Evolutionary conservation across 129 eudicot species (phyloP), one percentile per base, ranked within the genome.

Genomic region (Centella asiatica): DNA sequence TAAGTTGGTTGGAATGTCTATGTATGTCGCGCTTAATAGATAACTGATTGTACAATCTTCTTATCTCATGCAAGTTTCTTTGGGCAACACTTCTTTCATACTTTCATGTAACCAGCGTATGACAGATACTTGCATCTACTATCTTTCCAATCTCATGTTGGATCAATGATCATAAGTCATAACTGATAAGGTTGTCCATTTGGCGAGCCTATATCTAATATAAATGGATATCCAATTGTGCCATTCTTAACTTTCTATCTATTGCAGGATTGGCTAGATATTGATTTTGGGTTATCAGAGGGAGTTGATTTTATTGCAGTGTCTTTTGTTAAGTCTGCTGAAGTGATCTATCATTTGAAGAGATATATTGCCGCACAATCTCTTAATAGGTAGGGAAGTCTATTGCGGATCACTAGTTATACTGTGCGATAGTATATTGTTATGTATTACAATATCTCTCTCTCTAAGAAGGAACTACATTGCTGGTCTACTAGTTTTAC

Each of bases 291-390:
- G 68, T 80, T 93, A n/a, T 85, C 96, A 23, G 92, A 93, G 74
- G 99, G 96, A 61, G 99, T 93, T 65, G 99, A 93, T 65, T 93
- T 93, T 72, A 93, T 93, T 66, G 96, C 96, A 17, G 72, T 93
- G 52, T 93, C 99, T 20, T 93, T 93, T 71, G 99, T 93, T 48
- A 85, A 88, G 76, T 84, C 96, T 69, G 95, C 99, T 45, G 99
- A 93, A 80, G 96, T 83, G 39, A 80, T 93, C 44, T 82, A 82
- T 53, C 99, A 93, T 73, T 83, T 93, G 8, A 93, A 80, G 75
- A 85, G 92, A 79, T 93, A 93, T 76, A 85, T 92, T 60, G 78
- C 81, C 56, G 95, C 99, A 23, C 86, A 88, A 19, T 85, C 96
- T 55, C 96, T 79, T 69, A 83, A 92, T 73, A 76, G 86, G 99